Evolutionary conservation across 345 rosid genomes (phyloP), one percentile per base, ranked within the genome.

Genomic region (Noccaea caerulescens): DNA sequence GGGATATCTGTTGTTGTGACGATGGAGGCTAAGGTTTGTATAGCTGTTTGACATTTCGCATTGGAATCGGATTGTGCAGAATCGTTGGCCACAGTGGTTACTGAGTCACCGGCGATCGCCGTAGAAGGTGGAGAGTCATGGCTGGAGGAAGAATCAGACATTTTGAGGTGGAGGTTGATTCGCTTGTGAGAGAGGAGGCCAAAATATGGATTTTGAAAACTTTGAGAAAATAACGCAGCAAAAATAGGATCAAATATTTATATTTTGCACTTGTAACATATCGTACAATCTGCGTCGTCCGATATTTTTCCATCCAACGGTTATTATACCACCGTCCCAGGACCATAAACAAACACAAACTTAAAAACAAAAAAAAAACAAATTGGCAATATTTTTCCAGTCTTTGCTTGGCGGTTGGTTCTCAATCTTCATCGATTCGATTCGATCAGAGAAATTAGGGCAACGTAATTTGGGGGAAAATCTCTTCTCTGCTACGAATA

Each of bases 21-120:
- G 76, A 89, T 80, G 32, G 89, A 18, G 7, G 85, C 53, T 37
- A 89, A 82, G 32, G 89, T 73, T 39, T 68, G 68, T 11, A 86
- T 78, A 9, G 91, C 82, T 7, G 73, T 39, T 42, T 51, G 81
- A 47, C 78, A 71, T 66, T 71, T 80, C 7, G 81, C 30, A 25
- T 58, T 8, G 41, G 82, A 58, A 27, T 69, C 63, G 0, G 76
- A 38, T 43, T 14, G 37, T 5, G 69, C 5, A 4, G 73, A 10
- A 5, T 68, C 72, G 10, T 20, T 37, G 12, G 66, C 11, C 5
- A 27, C 23, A 64, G 54, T n/a, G 43, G 73, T 18, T 49, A 63
- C 13, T 25, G 75, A 67, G 39, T 50, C 64, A 27, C 3, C 10
- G 32, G 27, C 11, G 68, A 33, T 69, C 2, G 69, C 0, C 1